Evolutionary conservation across 805 yeast species (phyloP).

Genomic region (Candida morakotiae): DNA sequence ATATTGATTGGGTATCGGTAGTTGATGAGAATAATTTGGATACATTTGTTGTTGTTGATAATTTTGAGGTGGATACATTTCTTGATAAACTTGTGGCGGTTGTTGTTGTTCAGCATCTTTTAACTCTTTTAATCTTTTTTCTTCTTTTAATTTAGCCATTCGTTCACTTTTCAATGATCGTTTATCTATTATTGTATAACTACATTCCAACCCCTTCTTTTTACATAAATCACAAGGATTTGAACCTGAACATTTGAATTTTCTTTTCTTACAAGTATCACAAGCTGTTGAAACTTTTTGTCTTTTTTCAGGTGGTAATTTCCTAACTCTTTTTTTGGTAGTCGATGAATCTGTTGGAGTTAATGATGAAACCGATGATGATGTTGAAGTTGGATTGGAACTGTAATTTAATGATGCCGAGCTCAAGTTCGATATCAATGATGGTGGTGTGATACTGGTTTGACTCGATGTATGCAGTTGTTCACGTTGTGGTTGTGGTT

Average conservation of each 20-base stretch:
- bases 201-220: conserved; percentile 17
- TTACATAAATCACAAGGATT: conserved; percentile 18
- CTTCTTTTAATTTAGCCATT: conserved; percentile 10
- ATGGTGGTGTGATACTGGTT: too few relatives aligned
- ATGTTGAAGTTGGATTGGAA: too few relatives aligned
- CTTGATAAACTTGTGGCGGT: not conserved
- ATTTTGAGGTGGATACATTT: not conserved
- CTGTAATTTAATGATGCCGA: too few relatives aligned
- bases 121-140: not conserved
- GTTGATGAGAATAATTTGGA: not conserved
- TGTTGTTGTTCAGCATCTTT: not conserved
- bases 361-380: too few relatives aligned
- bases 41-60: not conserved
- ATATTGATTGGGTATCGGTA: not conserved
- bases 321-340: conserved; percentile 11
- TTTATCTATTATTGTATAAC: conserved; percentile 19
- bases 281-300: conserved; percentile 25
- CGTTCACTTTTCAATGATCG: conserved; percentile 19
- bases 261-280: conserved; percentile 18
- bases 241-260: conserved; percentile 17
- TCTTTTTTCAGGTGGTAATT: conserved; percentile 18
- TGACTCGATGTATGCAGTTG: too few relatives aligned
- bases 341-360: not conserved
- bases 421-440: too few relatives aligned
- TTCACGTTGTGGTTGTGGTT: too few relatives aligned